Base-by-base conservation (phyloP, 2,329 filamentous ascomycete genomes). In the Fusarium anguioides region DNA sequence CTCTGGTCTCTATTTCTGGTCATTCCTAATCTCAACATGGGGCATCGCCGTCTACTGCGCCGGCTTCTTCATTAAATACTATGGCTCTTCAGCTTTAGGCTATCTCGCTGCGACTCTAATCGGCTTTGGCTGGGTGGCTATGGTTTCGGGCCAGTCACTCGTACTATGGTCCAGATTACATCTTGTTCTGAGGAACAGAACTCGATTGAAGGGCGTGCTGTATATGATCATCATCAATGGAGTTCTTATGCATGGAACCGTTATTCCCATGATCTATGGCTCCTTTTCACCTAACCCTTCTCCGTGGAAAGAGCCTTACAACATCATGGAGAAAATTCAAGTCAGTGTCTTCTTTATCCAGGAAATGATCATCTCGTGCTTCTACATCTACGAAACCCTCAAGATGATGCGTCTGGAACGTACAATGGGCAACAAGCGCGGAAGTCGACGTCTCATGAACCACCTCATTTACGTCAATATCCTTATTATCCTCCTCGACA, bases 101-200 rank as follows among this genome's bases (percentile, higher is more conserved):
- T 75, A 71, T 26, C 36, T 72, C 4, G 71, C 71, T 2, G 60
- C 33, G 6, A 66, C 72, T 0, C 23, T 73, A 2, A 75, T 75
- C 33, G 17, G 47, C 3, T 15, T 70, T 4, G 75, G 75, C 14
- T 78, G 76, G 76, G 59, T 75, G 11, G 68, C 66, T 4, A 88
- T 89, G 85, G 83, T 90, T 0, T 87, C 86, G 3, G 88, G 87
- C 1, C 86, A 89, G 72, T 83, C 84, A 0, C 69, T 89, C 14
- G 87, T 90, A 2, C 78, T 90, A 2, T 90, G 87, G 78, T 89
- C 87, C 1, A 82, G 88, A 8, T 80, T 90, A 1, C 86, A 89
- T 70, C 79, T 90, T 3, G 81, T 90, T 12, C 76, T 87, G 5
- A 82, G 81, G 17, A 84, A 86, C 78, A 50, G 81, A 8, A 74